Evolutionary conservation across 1,284 basidiomycete species (phyloP), one percentile per base, ranked within the genome.

Genomic region (Cryptococcus hybrid): DNA sequence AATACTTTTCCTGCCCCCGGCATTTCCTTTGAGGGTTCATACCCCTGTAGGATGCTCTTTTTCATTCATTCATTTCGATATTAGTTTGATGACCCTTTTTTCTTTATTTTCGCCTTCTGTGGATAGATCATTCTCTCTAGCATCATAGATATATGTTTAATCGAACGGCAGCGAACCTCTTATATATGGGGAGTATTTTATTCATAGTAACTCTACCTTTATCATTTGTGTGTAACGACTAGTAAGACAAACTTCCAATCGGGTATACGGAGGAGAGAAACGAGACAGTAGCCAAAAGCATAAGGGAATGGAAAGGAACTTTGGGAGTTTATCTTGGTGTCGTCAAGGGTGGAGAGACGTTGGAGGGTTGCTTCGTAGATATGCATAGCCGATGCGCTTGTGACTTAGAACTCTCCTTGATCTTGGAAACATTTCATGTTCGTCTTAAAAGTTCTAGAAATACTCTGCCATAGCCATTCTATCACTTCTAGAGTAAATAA

Each of bases 141-240:
- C 34, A 51, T 51, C 36, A 30, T 30, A 30, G 30, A 30, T 30
- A 30, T 30, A 30, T 30, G 30, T 30, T 30, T 30, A 30, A 30
- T 30, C 30, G 30, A 30, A 30, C 30, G 30, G 30, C 30, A 30
- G 30, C 30, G 30, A 30, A 30, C 30, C 30, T 30, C 30, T 30
- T 30, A 30, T 30, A 30, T 30, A 30, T 30, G 4, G 30, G 30
- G 30, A 30, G 37, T n/a, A 12, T 24, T 51, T 47, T 35, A 15
- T 51, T 47, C 13, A 15, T 47, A 30, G 30, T 51, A 12, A 30
- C 37, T 51, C 8, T 36, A 40, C 42, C 36, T 40, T 34, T 6
- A 11, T 38, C 15, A 15, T 51, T 42, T 47, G 47, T 47, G 18
- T 47, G 47, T 47, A 47, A 47, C 47, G 47, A 47, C 43, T 30